Evolutionary conservation across 2,329 filamentous ascomycete genomes (phyloP).

Genomic region (Alternaria rosae): DNA sequence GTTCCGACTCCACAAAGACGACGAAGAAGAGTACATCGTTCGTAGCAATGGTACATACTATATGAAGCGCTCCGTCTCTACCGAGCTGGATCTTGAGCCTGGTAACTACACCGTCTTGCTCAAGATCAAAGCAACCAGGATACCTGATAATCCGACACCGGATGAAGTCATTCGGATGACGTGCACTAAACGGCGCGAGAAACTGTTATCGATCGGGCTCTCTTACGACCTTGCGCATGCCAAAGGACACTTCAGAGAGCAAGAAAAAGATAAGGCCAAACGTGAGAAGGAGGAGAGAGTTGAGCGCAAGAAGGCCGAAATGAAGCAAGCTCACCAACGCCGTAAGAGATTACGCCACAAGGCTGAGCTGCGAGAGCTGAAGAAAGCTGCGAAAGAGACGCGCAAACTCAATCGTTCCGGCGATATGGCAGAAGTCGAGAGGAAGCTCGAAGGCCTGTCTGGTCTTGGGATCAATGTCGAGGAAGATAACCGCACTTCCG

Average conservation of each 20-base stretch:
- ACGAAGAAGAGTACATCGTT: conserved; percentile 67
- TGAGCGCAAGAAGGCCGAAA: conserved; percentile 44
- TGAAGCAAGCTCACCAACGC: conserved; percentile 50
- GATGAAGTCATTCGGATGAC: conserved; percentile 73
- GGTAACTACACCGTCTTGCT: conserved; percentile 79
- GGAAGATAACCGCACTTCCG: conserved; percentile 37
- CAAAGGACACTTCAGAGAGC: conserved; percentile 65
- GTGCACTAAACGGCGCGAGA: conserved; percentile 71
- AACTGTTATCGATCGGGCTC: conserved; percentile 73
- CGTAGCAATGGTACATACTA: conserved; percentile 63
- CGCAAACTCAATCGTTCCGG: conserved; percentile 29
- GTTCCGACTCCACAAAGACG: conserved; percentile 66
- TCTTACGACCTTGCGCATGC: conserved; percentile 75
- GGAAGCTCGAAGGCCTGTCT: conserved; percentile 36
- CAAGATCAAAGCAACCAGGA: conserved; percentile 74
- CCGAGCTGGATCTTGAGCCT: conserved; percentile 76
- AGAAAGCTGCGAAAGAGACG: conserved; percentile 45
- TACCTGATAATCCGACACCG: conserved; percentile 59
- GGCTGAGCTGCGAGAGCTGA: conserved; percentile 48
- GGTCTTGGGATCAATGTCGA: conserved; percentile 47
- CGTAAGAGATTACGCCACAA: conserved; percentile 48
- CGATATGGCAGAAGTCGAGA: conserved; percentile 38
- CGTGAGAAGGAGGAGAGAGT: conserved; percentile 49
- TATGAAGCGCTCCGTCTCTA: conserved; percentile 78
- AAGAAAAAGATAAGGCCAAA: conserved; percentile 56